Evolutionary conservation across 169 alveolate species (phyloP).

Genomic region (Plasmodium billcollinsi): DNA sequence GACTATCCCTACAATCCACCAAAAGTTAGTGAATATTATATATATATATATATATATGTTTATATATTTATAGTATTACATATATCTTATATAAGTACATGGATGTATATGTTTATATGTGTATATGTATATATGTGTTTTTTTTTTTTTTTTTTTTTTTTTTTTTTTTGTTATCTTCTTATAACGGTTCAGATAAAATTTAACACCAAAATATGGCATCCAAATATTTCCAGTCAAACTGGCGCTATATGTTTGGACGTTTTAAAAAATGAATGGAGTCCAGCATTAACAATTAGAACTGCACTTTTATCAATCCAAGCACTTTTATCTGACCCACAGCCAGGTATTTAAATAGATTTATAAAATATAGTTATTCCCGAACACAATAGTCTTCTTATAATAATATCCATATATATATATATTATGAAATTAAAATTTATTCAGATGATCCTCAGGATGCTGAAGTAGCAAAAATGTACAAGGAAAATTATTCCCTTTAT

Average conservation of each 20-base stretch:
- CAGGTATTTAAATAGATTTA: constrained; percentile 77
- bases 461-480: constrained; percentile 92
- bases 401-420: too few relatives aligned
- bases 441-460: constrained; percentile 93
- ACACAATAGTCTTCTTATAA: too few relatives aligned
- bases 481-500: constrained; percentile 82
- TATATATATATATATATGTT: constrained; percentile 7
- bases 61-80: background rate
- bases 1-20: constrained; percentile 95
- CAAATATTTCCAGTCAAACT: constrained; percentile 95
- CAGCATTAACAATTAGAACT: constrained; percentile 97
- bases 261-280: constrained; percentile 97
- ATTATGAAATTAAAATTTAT: background rate
- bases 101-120: background rate
- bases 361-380: background rate
- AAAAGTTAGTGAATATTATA: constrained; percentile 67
- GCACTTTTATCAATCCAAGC: constrained; percentile 94
- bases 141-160: background rate
- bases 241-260: constrained; percentile 97
- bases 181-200: constrained; percentile 89
- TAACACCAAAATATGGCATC: constrained; percentile 97
- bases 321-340: constrained; percentile 89
- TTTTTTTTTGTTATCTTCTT: background rate
- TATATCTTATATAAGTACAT: background rate
- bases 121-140: background rate